Evolutionary conservation across 805 yeast genomes (phyloP), one percentile per base, ranked within the genome.

Genomic region (Candida railenensis): DNA sequence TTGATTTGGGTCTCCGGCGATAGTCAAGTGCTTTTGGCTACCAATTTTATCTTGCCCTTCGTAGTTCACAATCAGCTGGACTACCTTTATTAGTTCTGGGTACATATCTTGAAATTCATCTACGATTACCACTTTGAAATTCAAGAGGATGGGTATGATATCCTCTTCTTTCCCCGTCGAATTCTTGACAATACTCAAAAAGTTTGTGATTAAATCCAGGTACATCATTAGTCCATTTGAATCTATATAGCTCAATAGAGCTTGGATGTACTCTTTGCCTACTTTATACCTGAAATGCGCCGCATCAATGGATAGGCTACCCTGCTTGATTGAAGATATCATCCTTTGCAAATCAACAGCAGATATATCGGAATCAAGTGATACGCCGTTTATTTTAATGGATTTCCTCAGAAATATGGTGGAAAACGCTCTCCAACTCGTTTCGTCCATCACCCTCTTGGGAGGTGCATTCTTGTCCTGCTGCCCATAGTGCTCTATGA

Each of bases 71-170:
- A 69, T 57, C 3, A 61, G 56, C 37, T 55, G 52, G 3, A 83
- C 63, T 2, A 85, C 58, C 16, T 71, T 69, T 21, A 78, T 54
- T 18, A 85, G 63, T 8, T 69, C 70, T 0, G 77, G 75, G 50
- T 82, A 78, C 58, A 85, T 71, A 61, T 87, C 92, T 58, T 87
- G 92, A 55, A 82, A 83, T 58, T 87, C 92, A 63, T 87, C 92
- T 11, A 86, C 81, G 1, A 87, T 61, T 0, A 83, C 70, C 1
- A 60, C 70, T 42, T 59, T 62, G 45, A 61, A 64, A 12, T 53
- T 50, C 4, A 53, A 50, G 36, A 71, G 40, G 30, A 58, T 59
- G 1, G 62, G 53, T 12, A 65, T 57, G 20, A 20, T 30, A 1
- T 40, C 46, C 4, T 44, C 55, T 16, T 8, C 32, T 19, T 33